Base-by-base conservation (phyloP, 2,329 filamentous ascomycete genomes). In the Venturia nashicola region DNA sequence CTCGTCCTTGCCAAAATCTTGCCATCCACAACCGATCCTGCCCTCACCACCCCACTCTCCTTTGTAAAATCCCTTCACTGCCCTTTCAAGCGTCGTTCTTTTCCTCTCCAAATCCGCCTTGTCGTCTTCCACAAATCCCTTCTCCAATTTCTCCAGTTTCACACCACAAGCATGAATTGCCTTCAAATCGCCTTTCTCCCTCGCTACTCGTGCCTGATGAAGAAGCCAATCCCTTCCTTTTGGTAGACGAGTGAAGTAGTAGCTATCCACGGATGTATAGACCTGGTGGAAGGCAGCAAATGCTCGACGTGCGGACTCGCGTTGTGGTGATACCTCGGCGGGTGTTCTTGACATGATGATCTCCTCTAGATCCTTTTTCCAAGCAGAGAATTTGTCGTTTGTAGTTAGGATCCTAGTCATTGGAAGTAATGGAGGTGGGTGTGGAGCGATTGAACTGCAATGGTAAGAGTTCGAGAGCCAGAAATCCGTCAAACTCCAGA, bases 171-270 rank as follows among this genome's bases (percentile, higher is more conserved):
- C 44, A 46, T 42, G 32, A 40, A 63, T 42, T 16, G 39, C 44
- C 20, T 55, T 43, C 32, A 57, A 11, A 63, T 63, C 61, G 5
- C 20, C 7, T 9, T 42, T 59, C 51, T 63, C 61, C 39, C 61
- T 46, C 20, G 51, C 46, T 9, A 63, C 39, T 11, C 61, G 23
- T 23, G 61, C 61, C 8, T 20, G 48, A 59, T 63, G 61, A 8
- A 63, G 20, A 23, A 63, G 23, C 46, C 61, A 55, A 5, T 63
- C 51, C 61, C 36, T 59, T 34, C 61, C 61, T 43, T 59, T 43
- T 12, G 61, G 61, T n/a, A 63, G 34, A 23, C 36, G 32, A 11
- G 48, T 18, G 48, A 43, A 44, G 20, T 55, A 63, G 16, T 63
- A 39, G 14, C 20, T 20, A n/a, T 62, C 43, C 43, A 62, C 60